Conservation (phyloP, 192 early-diverging fungal genomes). For the Bifiguratus adelaidae region DNA sequence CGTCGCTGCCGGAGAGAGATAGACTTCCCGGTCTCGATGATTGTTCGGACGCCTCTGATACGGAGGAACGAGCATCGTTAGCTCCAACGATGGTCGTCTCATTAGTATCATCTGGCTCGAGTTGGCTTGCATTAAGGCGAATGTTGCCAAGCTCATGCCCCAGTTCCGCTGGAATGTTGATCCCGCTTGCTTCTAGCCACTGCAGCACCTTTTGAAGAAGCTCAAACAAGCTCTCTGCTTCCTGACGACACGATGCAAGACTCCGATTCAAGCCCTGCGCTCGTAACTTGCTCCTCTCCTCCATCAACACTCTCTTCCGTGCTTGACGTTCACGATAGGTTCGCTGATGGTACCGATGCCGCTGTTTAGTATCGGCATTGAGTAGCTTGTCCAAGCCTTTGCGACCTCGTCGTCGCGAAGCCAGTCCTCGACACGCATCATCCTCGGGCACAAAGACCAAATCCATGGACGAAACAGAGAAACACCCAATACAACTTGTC, state of each 20-base stretch:
- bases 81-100: background rate
- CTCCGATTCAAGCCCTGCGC: background rate
- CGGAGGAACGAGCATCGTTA: background rate
- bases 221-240: background rate
- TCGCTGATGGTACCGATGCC: conserved; percentile 1
- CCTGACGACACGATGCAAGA: background rate
- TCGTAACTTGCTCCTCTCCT: background rate
- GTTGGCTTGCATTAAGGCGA: background rate
- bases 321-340: conserved; percentile 1
- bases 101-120: background rate
- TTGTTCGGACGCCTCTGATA: background rate
- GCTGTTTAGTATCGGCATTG: background rate
- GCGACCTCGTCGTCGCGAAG: background rate
- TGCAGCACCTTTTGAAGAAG: background rate
- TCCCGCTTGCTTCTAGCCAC: background rate
- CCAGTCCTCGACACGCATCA: background rate
- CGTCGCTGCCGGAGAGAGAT: background rate
- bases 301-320: background rate
- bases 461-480: too few relatives aligned
- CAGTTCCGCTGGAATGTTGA: background rate
- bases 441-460: conserved; percentile 3
- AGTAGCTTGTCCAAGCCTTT: background rate
- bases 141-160: background rate
- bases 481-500: too few relatives aligned
- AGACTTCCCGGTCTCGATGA: background rate